Evolutionary conservation across 768 basidiomycete genomes (phyloP), one percentile per base, ranked within the genome.

Genomic region (Russula sp.): DNA sequence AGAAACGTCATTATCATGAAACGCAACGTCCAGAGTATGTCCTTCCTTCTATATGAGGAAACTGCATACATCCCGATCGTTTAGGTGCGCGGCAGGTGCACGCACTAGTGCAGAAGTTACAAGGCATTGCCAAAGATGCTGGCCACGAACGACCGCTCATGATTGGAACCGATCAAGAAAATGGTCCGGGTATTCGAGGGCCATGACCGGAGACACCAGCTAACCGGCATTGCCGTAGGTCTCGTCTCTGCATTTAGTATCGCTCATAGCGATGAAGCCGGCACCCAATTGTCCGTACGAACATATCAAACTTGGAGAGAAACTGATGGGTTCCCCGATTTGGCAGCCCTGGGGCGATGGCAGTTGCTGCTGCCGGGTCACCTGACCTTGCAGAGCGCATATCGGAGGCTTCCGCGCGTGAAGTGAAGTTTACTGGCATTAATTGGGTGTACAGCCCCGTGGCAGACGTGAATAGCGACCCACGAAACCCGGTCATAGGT

Each of bases 111-210:
- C 71, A 70, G 31, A 75, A 77, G 42, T 70, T 89, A 40, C 87
- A 88, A 68, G 66, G 67, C 31, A 68, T 85, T 11, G 86, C 88
- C 4, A 80, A 78, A 61, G 77, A 81, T 32, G 77, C 82, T 1
- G 82, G 86, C 0, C 87, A 89, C 55, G 64, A 68, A 13, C 73
- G 67, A 8, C 87, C 85, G 1, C 74, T 89, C 31, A 75, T 88
- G 68, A 82, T 88, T 48, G 87, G 87, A 1, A 88, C 81, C 18
- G 87, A 89, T 74, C 88, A 88, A 71, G 88, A 89, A 70, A 87
- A 87, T 67, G 88, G 87, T 60, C 32, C 82, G n/a, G 5, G 68
- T 57, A 22, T 39, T n/a, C 10, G 11, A 18, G 37, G 10, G 55
- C 10, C 42, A 55, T 45, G 65, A 57, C 35, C 4, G 27, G 20